Evolutionary conservation across 441 rosid genomes (phyloP).

Genomic region (Euphorbia neoarborescens): DNA sequence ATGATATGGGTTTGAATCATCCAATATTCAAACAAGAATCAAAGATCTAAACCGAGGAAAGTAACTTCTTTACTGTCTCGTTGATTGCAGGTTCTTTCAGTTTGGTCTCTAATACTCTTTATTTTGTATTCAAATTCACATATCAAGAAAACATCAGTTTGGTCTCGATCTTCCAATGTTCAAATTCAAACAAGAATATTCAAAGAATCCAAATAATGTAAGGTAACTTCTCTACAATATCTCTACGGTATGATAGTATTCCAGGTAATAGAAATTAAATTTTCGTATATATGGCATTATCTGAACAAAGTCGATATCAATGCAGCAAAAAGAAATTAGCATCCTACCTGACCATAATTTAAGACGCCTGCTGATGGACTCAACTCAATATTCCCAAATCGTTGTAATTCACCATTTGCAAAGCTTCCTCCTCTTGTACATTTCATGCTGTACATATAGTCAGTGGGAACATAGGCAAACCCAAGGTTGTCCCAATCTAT

Average conservation of each 20-base stretch:
- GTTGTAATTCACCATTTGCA: conserved; percentile 55
- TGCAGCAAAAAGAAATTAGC: not conserved
- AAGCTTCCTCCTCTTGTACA: conserved; percentile 47
- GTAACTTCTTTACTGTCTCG: not conserved
- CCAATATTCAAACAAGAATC: conserved; percentile 1
- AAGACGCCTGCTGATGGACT: conserved; percentile 81
- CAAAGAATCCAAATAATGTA: not conserved
- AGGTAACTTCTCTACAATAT: not conserved
- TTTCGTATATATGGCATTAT: not conserved
- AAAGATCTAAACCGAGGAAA: not conserved
- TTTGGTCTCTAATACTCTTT: not conserved
- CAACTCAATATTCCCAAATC: conserved; percentile 80
- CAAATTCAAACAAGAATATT: not conserved
- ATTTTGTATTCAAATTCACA: not conserved
- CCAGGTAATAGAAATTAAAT: not conserved
- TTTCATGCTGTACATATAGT: conserved; percentile 77
- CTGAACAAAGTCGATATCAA: not conserved
- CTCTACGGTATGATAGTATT: not conserved
- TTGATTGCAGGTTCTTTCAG: not conserved
- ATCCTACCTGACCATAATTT: conserved; percentile 83
- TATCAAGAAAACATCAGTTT: not conserved
- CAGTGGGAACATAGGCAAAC: conserved; percentile 58
- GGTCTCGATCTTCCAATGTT: not conserved
- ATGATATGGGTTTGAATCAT: not conserved
- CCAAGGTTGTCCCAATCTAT: conserved; percentile 86